Percentiles rank a stretch among this genome's conserved stretches.
Evolutionary conservation across 768 basidiomycete genomes (phyloP).

Genomic region (Artomyces pyxidatus): DNA sequence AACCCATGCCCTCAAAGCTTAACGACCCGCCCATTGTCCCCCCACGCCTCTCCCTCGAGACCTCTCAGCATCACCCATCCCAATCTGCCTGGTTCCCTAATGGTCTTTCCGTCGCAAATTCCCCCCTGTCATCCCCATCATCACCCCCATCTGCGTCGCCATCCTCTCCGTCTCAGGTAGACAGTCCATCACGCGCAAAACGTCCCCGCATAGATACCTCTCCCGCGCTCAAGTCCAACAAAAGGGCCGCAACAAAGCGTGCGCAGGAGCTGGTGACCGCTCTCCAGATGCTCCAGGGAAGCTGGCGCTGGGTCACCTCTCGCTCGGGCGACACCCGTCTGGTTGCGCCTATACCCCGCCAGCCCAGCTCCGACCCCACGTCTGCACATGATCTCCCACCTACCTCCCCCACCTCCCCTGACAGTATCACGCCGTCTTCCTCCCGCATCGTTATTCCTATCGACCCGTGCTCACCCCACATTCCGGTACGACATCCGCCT

Average conservation of each 20-base stretch:
- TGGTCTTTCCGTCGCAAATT: neutral
- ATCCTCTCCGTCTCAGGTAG: constrained; percentile 4
- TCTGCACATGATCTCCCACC: constrained; percentile 8
- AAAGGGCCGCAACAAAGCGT: constrained; percentile 11
- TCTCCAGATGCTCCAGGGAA: constrained; percentile 14
- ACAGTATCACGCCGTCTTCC: constrained; percentile 15
- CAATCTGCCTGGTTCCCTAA: constrained; percentile 7
- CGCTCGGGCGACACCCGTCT: constrained; percentile 16
- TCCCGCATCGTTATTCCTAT: constrained; percentile 27
- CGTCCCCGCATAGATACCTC: constrained; percentile 14
- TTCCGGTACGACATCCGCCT: constrained; percentile 64
- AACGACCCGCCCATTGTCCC: neutral
- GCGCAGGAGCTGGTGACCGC: constrained; percentile 11
- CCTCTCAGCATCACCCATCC: constrained; percentile 1
- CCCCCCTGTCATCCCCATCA: constrained; percentile 6
- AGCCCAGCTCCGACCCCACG: constrained; percentile 15
- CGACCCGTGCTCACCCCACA: constrained; percentile 41
- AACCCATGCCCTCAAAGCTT: constrained; percentile 2
- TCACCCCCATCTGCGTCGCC: constrained; percentile 1
- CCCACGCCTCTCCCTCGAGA: constrained; percentile 12
- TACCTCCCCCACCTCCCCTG: constrained; percentile 16
- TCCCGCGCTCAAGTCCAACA: constrained; percentile 6
- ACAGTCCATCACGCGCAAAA: constrained; percentile 15
- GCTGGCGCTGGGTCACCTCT: constrained; percentile 17
- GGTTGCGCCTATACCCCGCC: constrained; percentile 17